phyloP scores from a whole-genome alignment of 257 asterid genomes.

The Cynanchum wilfordii region DNA sequence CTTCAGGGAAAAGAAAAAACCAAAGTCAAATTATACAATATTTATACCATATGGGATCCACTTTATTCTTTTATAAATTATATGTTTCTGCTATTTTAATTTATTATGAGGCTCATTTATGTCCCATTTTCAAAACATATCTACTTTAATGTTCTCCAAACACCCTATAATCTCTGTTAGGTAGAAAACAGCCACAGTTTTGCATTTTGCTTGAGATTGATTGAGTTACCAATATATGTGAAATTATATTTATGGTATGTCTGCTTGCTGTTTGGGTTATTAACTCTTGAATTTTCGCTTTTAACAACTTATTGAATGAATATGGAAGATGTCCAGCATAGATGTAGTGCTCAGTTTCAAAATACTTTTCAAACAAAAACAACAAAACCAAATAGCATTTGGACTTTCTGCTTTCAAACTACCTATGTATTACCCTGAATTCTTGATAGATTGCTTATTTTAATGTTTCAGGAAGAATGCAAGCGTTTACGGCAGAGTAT shows the following conservation, averaged over 20 bases:
- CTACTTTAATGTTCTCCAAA: too few relatives aligned
- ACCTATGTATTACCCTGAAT: neutral
- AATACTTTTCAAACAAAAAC: neutral
- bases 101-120: too few relatives aligned
- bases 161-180: neutral
- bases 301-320: neutral
- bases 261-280: neutral
- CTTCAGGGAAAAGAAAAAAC: too few relatives aligned
- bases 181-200: neutral
- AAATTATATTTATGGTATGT: neutral
- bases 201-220: neutral
- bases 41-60: too few relatives aligned
- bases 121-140: too few relatives aligned
- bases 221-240: neutral
- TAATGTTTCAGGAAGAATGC: slow-evolving; percentile 84
- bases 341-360: neutral
- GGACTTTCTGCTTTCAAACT: neutral
- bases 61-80: too few relatives aligned
- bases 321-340: neutral
- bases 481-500: slow-evolving; percentile 97
- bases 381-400: neutral
- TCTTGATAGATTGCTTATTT: neutral
- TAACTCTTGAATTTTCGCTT: neutral
- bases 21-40: too few relatives aligned
- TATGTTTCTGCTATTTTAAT: too few relatives aligned